Conservation (phyloP, 2,329 filamentous ascomycete genomes). For the Diaporthe sp. region DNA sequence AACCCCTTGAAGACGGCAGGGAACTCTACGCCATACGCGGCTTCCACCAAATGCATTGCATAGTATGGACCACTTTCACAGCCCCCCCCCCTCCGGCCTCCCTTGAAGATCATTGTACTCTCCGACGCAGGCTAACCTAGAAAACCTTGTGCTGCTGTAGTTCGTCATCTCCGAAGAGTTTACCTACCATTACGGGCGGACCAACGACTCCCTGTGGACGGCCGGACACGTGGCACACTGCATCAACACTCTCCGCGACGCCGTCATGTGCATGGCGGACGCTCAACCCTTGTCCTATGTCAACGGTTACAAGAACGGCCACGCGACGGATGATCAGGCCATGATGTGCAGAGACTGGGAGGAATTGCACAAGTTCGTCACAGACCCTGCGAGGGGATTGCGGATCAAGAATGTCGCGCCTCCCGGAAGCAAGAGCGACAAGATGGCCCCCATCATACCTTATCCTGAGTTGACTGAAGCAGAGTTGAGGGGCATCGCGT, state of each 20-base stretch:
- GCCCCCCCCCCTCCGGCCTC: too few species aligned
- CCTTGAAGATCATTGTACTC: background rate
- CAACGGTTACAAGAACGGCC: slow-evolving; percentile 6
- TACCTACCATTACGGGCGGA: background rate
- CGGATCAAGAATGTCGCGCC: slow-evolving; percentile 5
- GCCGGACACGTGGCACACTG: slow-evolving; percentile 13
- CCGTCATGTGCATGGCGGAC: slow-evolving; percentile 10
- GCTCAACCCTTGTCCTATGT: background rate
- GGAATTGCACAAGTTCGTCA: slow-evolving; percentile 1
- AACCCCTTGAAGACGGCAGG: background rate
- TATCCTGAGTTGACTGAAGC: background rate
- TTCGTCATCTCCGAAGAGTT: slow-evolving; percentile 21
- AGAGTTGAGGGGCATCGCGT: background rate
- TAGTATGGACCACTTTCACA: background rate
- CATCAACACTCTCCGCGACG: slow-evolving; percentile 16
- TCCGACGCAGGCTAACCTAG: background rate
- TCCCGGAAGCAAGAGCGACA: background rate
- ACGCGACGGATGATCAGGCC: slow-evolving; percentile 5
- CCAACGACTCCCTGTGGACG: slow-evolving; percentile 13
- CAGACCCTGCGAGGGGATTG: background rate
- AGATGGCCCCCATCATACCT: slow-evolving; percentile 1
- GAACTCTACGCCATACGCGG: slow-evolving; percentile 1
- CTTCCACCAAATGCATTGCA: slow-evolving; percentile 22
- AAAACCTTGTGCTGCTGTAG: background rate
- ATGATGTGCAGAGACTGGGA: slow-evolving; percentile 23